These are phyloP conservation scores for Pontederia paniculata DNA, from an alignment of 176 grass and related monocot species.

Conservation along the genomic window DNA sequence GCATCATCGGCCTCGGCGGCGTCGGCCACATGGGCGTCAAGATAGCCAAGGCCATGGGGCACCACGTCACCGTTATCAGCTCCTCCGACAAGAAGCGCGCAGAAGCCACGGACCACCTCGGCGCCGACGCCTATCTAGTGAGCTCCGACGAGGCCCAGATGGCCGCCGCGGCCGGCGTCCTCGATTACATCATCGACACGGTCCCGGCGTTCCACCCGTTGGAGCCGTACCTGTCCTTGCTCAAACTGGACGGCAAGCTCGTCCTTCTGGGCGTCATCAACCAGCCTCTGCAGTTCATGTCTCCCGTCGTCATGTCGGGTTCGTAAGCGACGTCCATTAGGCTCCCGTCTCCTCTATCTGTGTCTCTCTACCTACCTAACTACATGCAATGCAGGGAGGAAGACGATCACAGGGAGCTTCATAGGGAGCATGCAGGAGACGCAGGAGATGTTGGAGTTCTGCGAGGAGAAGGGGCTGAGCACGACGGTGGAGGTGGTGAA, in stretches of 20 bases:
- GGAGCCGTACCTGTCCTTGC: constrained; percentile 73
- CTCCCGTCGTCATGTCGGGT: constrained; percentile 76
- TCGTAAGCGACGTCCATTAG: neutral
- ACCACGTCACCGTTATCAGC: constrained; percentile 94
- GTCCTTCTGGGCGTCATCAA: constrained; percentile 80
- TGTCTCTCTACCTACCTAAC: neutral
- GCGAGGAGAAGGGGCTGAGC: constrained; percentile 59
- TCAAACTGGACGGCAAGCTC: constrained; percentile 64
- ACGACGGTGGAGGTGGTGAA: constrained; percentile 88
- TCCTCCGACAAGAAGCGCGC: constrained; percentile 64
- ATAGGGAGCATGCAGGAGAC: constrained; percentile 76
- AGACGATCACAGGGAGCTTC: constrained; percentile 80
- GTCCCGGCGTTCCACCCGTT: constrained; percentile 71
- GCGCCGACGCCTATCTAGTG: constrained; percentile 76
- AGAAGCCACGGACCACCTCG: constrained; percentile 78
- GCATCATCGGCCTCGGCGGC: constrained; percentile 70
- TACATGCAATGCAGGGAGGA: constrained; percentile 33
- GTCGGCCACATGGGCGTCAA: constrained; percentile 98
- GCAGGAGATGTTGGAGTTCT: constrained; percentile 63
- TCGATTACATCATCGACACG: constrained; percentile 98
- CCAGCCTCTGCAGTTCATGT: constrained; percentile 72
- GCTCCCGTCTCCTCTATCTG: neutral
- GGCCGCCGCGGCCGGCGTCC: constrained; percentile 35
- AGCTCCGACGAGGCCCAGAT: constrained; percentile 58
- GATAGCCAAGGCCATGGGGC: constrained; percentile 78